Evolutionary conservation across 768 basidiomycete species (phyloP), one percentile per base, ranked within the genome.

Genomic region (Rhizopogon rudus): DNA sequence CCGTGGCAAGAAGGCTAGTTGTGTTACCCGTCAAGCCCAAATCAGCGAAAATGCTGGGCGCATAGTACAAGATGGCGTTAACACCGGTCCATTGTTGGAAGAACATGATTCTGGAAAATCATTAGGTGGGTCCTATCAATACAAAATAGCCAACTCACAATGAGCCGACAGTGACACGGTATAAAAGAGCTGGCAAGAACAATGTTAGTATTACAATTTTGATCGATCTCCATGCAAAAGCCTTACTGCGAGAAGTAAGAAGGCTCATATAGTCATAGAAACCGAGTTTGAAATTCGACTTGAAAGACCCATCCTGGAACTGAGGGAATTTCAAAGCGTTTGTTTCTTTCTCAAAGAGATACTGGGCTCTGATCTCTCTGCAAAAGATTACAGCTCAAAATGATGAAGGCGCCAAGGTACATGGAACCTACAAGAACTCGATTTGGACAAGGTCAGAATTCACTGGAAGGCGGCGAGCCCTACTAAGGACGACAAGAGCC

Each of bases 71-170:
- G 60, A 88, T 85, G 6, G 82, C 85, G 60, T 88, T 88, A 62
- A 88, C 77, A 57, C 88, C 89, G 31, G 87, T 88, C 87, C 87
- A 90, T 69, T 90, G 88, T 65, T 90, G 88, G 76, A 87, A 90
- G 73, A 84, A 86, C 87, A 86, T 92, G 41, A 74, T 82, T 57
- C 81, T 81, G 33, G 44, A 29, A 6, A 29, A 28, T 28, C 29
- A 45, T 50, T 17, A 41, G 45, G 5, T n/a, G 7, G 22, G 48
- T 22, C 35, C 48, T 22, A 22, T 16, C 35, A 14, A 8, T 28
- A 31, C 20, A 40, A 25, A 31, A 29, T 41, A 48, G 13, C 9
- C 5, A 66, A 25, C 77, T 62, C 54, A 79, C 77, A 84, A 64
- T 44, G 83, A 79, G 25, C 83, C 85, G 44, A 87, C 77, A 28